Evolutionary conservation across 495 filamentous ascomycete species (phyloP), one percentile per base, ranked within the genome.

Genomic region (Rhypophila decipiens): DNA sequence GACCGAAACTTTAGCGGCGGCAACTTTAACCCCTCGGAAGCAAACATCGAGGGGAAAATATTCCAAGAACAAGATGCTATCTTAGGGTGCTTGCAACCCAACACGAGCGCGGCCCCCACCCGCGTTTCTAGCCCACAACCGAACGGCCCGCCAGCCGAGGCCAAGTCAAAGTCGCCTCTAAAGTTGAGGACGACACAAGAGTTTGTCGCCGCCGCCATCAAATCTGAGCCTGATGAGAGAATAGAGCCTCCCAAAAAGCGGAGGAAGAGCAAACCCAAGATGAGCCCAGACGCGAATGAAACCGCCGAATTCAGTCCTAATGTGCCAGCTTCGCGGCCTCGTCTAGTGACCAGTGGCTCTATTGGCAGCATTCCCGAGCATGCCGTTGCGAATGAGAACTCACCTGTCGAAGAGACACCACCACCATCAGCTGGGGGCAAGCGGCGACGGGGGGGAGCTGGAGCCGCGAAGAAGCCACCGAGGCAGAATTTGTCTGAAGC

Each of bases 401-500:
- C 13, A 18, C 36, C 34, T 11, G 15, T 5, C 7, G 44, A n/a
- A 18, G 34, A 39, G 21, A 18, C 42, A 33, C 24, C 43, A 29
- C 12, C 34, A 23, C 11, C 38, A 36, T 10, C 17, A 24, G 2
- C 35, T 7, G 49, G 47, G 51, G 58, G 22, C 4, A 47, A 31
- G 45, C 18, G 24, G 23, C 36, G 46, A 17, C 31, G 15, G 39
- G n/a, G 12, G 2, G 8, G 2, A 5, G 39, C 3, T 47, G 47
- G 5, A 37, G 47, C 23, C 40, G 27, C 34, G 17, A 36, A 15
- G 9, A 87, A 83, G 63, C 23, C 68, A 2, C 61, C 73, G 1
- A 78, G 88, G 19, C 84, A 89, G 61, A 91, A 91, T 54, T 73
- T 96, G 22, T 83, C 83, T 0, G 86, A 90, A 49, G 83, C 85